Evolutionary conservation across 2,329 filamentous ascomycete species (phyloP), one percentile per base, ranked within the genome.

Genomic region (Gaeumannomyces sp.): DNA sequence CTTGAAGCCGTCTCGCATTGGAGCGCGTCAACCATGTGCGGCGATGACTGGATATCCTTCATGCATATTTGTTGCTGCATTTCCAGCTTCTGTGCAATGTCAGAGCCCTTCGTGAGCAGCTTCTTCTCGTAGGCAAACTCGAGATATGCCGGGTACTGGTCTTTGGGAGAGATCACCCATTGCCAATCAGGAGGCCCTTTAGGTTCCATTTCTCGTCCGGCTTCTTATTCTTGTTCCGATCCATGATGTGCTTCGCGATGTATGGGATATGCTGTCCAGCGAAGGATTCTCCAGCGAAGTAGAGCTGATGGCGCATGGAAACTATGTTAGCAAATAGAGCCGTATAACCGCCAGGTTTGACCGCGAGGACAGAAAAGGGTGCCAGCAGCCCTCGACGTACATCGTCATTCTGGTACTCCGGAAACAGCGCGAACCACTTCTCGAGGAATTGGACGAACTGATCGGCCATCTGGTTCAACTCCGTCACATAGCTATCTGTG

Each of bases 181-280:
- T 99, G 64, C 96, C 96, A 67, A 99, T 98, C 50, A 99, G 76
- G 27, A 99, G 80, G 11, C 94, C 95, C 69, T 89, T 84, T 33
- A 99, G 78, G 62, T 89, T 89, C 95, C 94, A 99, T 31, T 77
- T 75, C 57, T 79, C 74, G 64, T 79, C 76, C 6, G 78, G 76
- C 28, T 73, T 73, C 19, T 77, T 76, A n/a, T 80, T 79, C 72
- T 90, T 89, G 79, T 99, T 99, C 67, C 92, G 91, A 61, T 93
- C 88, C 65, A 97, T 81, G 64, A 99, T 96, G 27, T 90, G 90
- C 72, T 89, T 89, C n/a, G 93, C 91, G 69, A 99, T 95, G 75
- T 99, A 97, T 1, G 95, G 95, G 67, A 99, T 98, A 77, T 98
- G 89, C 74, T 98, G 95, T 59, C 95, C 95, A 6, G 95, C 95